A percentile compares a stretch with the other conserved stretches of the same genome.
Evolutionary conservation across 176 grass and related monocot species (phyloP).

Genomic region (Cymbopogon citratus): DNA sequence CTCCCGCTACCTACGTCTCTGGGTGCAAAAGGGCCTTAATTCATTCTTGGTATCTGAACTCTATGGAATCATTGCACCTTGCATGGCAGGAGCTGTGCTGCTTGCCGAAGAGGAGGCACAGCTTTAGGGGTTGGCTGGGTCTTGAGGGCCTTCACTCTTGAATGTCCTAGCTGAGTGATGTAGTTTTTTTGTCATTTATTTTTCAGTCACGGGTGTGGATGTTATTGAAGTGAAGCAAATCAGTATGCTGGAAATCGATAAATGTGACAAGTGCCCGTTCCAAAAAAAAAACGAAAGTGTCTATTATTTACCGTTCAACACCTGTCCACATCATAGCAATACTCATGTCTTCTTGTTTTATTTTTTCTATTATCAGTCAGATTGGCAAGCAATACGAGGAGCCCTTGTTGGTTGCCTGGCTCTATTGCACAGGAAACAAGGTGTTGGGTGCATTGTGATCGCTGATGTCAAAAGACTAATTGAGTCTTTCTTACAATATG

Average conservation of each 20-base stretch:
- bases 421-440: slow-evolving; percentile 65
- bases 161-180: not conserved
- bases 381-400: slow-evolving; percentile 82
- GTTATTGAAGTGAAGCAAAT: not conserved
- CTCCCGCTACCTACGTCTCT: no score
- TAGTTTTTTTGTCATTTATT: not conserved
- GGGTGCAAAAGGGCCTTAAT: no score
- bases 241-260: not conserved
- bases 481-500: slow-evolving; percentile 59
- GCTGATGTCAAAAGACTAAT: slow-evolving; percentile 64
- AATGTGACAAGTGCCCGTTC: not conserved
- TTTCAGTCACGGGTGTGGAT: not conserved
- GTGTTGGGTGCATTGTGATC: slow-evolving; percentile 43
- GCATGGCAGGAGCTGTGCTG: not conserved
- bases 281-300: not conserved
- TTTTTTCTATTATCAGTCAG: slow-evolving; percentile 56
- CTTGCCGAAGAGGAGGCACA: not conserved
- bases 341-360: not conserved
- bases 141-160: not conserved
- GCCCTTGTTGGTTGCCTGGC: slow-evolving; percentile 78
- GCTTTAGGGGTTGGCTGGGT: not conserved
- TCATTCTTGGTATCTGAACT: not conserved
- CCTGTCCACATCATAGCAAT: not conserved
- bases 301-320: not conserved
- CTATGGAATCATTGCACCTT: not conserved